Evolutionary conservation across 805 yeast genomes (phyloP), one percentile per base, ranked within the genome.

Genomic region (Yarrowia porcina): DNA sequence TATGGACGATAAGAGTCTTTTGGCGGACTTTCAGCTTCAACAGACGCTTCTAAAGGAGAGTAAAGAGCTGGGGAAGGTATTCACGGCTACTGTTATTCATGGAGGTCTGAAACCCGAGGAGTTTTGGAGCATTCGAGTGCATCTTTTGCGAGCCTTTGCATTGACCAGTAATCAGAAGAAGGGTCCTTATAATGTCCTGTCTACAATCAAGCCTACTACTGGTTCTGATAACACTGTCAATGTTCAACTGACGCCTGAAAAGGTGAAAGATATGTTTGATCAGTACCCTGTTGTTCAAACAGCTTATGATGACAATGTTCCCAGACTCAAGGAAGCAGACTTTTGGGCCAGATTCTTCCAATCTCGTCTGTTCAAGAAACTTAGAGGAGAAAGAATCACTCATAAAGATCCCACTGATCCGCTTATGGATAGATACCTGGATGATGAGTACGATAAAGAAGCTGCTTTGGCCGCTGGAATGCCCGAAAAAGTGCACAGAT

Each of bases 331-430:
- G 52, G 98, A 94, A 72, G 92, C 93, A 42, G 96, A 89, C 70
- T 94, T 94, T 69, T 94, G 99, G 99, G 90, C 96, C 11, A 78
- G 97, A 66, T 94, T 94, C 70, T 94, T 94, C 79, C 86, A 90
- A 69, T 91, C 97, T 0, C 88, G 90, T 69, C 76, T 94, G 65
- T 94, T 92, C 70, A 80, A 97, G 67, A 83, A 91, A 69, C 77
- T 94, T 33, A 81, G 97, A 72, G 99, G 99, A 64, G 98, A 94
- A 71, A 86, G 85, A 67, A 82, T 90, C 61, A 84, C 86, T 69
- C 75, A 82, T 2, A 87, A 83, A 70, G 90, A 89, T 66, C 81
- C 96, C 66, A 91, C 94, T 61, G 98, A 94, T 73, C 81, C 86
- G 4, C 80, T 91, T 7, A 78, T 94, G 65, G 99, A 94, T 74